These are phyloP conservation scores for Nannochloropsis gaditana DNA, from an alignment of 108 stramenopile species.

Conservation along the genomic window DNA sequence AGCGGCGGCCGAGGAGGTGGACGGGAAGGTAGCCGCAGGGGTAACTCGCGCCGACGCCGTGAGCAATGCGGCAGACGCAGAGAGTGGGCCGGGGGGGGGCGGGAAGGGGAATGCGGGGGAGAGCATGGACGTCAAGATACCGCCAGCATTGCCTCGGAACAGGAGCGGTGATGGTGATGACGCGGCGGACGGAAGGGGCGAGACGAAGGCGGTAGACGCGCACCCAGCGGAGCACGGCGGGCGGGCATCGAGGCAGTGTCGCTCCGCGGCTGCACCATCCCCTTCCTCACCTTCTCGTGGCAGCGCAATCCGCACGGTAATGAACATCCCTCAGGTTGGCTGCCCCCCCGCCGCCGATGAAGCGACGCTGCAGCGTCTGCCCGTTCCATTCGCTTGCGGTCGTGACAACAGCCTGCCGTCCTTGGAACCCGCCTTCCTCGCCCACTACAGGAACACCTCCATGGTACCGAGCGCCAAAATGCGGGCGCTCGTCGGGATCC, in stretches of 20 bases:
- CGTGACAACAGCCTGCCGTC: slow-evolving; percentile 27
- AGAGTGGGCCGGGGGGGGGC: neutral
- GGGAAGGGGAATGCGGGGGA: neutral
- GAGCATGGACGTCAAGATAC: too few relatives aligned
- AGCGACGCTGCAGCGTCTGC: neutral
- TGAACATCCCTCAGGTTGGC: neutral
- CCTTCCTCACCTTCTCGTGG: neutral
- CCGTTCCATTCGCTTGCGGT: neutral
- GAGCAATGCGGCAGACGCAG: neutral
- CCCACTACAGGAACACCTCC: neutral
- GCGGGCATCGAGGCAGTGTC: neutral
- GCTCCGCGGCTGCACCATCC: neutral
- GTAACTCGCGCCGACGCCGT: too few relatives aligned
- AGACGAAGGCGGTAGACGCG: neutral
- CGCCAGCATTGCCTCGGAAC: neutral
- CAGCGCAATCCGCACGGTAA: neutral
- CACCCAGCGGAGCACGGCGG: neutral
- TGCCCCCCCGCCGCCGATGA: neutral
- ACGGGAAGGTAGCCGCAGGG: neutral
- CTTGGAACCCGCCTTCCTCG: slow-evolving; percentile 27
- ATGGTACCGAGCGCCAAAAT: slow-evolving; percentile 29
- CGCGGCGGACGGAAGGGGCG: neutral
- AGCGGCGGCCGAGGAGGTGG: neutral
- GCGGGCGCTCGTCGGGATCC: slow-evolving; percentile 24
- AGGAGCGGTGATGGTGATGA: neutral